phyloP scores from a whole-genome alignment of 208 protist genomes.

The Trypanosoma congolense region DNA sequence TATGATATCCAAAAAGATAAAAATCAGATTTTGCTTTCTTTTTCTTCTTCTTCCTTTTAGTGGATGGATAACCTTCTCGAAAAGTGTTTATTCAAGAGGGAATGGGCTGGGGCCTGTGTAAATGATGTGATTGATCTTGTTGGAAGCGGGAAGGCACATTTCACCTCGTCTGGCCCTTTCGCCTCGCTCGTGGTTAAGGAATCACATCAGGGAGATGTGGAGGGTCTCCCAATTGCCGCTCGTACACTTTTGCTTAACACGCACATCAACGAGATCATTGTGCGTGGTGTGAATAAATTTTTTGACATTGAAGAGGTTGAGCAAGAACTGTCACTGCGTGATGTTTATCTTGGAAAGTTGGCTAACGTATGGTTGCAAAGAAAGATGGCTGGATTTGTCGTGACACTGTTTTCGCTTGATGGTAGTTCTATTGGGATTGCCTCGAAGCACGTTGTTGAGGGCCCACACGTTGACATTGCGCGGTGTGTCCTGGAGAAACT shows the following conservation, averaged over 20 bases:
- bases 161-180: slow-evolving; percentile 26
- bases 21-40: not conserved
- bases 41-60: not conserved
- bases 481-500: slow-evolving; percentile 24
- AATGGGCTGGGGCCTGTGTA: slow-evolving; percentile 18
- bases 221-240: slow-evolving; percentile 65
- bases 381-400: slow-evolving; percentile 87
- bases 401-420: slow-evolving; percentile 77
- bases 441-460: slow-evolving; percentile 79
- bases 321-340: slow-evolving; percentile 23
- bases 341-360: slow-evolving; percentile 31
- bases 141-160: slow-evolving; percentile 24
- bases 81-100: slow-evolving; percentile 15
- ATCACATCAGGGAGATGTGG: slow-evolving; percentile 56
- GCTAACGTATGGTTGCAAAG: slow-evolving; percentile 59
- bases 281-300: slow-evolving; percentile 87
- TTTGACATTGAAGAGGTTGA: slow-evolving; percentile 59
- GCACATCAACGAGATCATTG: slow-evolving; percentile 44
- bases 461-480: slow-evolving; percentile 69
- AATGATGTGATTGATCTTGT: slow-evolving; percentile 12
- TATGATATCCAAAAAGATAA: too few relatives aligned
- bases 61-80: slow-evolving; percentile 19
- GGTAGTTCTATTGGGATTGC: slow-evolving; percentile 49
- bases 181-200: slow-evolving; percentile 73
- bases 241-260: slow-evolving; percentile 62